Percentiles rank a stretch among this genome's conserved stretches.
Conservation (phyloP, 2,329 filamentous ascomycete species). For the Xylaria hypoxylon region DNA sequence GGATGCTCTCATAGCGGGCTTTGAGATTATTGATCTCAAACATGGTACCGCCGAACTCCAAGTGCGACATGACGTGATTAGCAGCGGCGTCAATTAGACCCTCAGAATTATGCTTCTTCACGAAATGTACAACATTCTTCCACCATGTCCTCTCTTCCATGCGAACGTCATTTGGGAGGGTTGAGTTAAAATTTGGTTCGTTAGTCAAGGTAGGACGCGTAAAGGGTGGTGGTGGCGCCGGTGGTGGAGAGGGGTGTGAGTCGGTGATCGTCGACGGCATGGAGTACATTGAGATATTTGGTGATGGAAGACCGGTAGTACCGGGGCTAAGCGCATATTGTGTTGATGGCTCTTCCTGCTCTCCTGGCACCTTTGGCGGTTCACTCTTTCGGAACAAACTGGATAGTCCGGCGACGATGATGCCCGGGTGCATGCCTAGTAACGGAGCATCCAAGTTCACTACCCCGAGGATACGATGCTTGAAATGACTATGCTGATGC, state of each 20-base stretch:
- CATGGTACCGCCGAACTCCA: constrained; percentile 85
- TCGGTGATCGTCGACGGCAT: constrained; percentile 42
- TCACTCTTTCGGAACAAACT: constrained; percentile 74
- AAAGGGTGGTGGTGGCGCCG: constrained; percentile 31
- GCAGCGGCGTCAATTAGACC: constrained; percentile 77
- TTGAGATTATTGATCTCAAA: constrained; percentile 80
- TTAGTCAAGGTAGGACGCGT: constrained; percentile 44
- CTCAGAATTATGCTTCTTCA: constrained; percentile 80
- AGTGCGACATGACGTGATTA: constrained; percentile 79
- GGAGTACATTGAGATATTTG: constrained; percentile 43
- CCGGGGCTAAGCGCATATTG: constrained; percentile 35
- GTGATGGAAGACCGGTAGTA: constrained; percentile 41
- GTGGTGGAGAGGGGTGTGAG: constrained; percentile 35
- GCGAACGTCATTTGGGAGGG: constrained; percentile 79
- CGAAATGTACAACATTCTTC: constrained; percentile 77
- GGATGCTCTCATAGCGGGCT: constrained; percentile 74
- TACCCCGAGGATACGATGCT: constrained; percentile 82
- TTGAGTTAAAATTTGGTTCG: constrained; percentile 79
- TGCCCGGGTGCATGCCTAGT: constrained; percentile 87
- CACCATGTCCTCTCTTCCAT: constrained; percentile 77
- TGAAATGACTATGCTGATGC: constrained; percentile 59
- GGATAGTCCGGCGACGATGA: constrained; percentile 82
- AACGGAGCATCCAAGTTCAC: constrained; percentile 89
- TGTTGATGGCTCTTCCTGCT: constrained; percentile 40
- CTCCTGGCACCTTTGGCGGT: constrained; percentile 45